phyloP scores from a whole-genome alignment of 768 basidiomycete species.

The Collybia sp. region DNA sequence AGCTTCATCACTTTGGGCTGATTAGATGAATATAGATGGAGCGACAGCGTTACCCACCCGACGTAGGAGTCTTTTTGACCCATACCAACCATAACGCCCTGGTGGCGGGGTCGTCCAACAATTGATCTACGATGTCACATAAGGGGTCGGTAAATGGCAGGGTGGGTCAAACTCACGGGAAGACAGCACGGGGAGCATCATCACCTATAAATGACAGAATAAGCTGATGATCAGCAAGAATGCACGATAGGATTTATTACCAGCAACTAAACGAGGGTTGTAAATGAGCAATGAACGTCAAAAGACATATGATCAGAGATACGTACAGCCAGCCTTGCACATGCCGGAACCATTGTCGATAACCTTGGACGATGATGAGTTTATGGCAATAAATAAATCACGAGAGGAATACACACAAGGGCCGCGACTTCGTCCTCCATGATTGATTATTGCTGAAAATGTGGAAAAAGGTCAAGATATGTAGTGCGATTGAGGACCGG shows the following conservation, averaged over 20 bases:
- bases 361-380: constrained; percentile 43
- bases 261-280: constrained; percentile 45
- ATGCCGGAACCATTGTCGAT: constrained; percentile 97
- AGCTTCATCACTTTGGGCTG: constrained; percentile 69
- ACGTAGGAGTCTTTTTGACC: constrained; percentile 96
- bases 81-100: constrained; percentile 97
- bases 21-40: constrained; percentile 4
- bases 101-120: constrained; percentile 91
- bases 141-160: neutral
- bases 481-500: neutral
- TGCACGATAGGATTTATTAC: constrained; percentile 25
- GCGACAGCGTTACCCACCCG: constrained; percentile 48
- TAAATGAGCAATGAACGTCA: constrained; percentile 10
- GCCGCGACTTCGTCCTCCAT: constrained; percentile 49
- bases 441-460: neutral
- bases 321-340: constrained; percentile 99
- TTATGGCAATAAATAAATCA: constrained; percentile 9
- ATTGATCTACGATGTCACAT: constrained; percentile 56
- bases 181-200: constrained; percentile 89
- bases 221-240: neutral
- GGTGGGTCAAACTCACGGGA: constrained; percentile 66
- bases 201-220: constrained; percentile 52
- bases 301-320: constrained; percentile 11
- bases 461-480: neutral
- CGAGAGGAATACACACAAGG: constrained; percentile 44